Percentiles rank a stretch among this genome's conserved stretches.
phyloP scores from a whole-genome alignment of 139 green algal species.

The Tetraselmis striata region DNA sequence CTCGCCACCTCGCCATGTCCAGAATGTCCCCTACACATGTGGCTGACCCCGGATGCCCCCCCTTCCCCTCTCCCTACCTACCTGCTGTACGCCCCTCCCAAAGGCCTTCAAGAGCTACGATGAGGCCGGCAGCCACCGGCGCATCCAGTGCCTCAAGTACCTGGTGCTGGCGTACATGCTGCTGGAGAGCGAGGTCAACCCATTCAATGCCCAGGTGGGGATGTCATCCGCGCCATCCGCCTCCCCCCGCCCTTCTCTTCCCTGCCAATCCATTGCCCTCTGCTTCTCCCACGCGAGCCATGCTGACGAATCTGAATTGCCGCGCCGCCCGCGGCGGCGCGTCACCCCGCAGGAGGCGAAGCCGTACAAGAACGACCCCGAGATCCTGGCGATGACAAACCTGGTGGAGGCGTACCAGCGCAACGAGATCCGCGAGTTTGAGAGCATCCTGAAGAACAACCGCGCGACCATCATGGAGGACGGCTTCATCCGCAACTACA shows the following conservation, averaged over 20 bases:
- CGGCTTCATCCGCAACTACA: slow-evolving; percentile 90
- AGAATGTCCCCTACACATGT: no score
- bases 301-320: no score
- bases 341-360: slow-evolving; percentile 78
- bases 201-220: slow-evolving; percentile 79
- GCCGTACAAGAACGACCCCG: slow-evolving; percentile 81
- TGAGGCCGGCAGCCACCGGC: slow-evolving; percentile 72
- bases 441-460: slow-evolving; percentile 77
- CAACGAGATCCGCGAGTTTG: slow-evolving; percentile 90
- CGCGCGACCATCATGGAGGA: slow-evolving; percentile 90
- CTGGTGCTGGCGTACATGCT: slow-evolving; percentile 97
- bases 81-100: slow-evolving; percentile 5
- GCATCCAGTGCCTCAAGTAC: slow-evolving; percentile 97
- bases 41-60: no score
- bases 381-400: slow-evolving; percentile 91
- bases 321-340: no score
- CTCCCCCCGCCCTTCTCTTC: no score
- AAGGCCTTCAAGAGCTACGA: slow-evolving; percentile 98
- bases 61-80: no score
- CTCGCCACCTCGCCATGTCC: no score
- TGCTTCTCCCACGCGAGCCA: no score
- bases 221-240: no score
- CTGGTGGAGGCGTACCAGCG: slow-evolving; percentile 92
- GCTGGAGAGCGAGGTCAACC: slow-evolving; percentile 92
- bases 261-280: no score